Conservation (phyloP, 495 filamentous ascomycete genomes). For the Acidomyces sp. region DNA sequence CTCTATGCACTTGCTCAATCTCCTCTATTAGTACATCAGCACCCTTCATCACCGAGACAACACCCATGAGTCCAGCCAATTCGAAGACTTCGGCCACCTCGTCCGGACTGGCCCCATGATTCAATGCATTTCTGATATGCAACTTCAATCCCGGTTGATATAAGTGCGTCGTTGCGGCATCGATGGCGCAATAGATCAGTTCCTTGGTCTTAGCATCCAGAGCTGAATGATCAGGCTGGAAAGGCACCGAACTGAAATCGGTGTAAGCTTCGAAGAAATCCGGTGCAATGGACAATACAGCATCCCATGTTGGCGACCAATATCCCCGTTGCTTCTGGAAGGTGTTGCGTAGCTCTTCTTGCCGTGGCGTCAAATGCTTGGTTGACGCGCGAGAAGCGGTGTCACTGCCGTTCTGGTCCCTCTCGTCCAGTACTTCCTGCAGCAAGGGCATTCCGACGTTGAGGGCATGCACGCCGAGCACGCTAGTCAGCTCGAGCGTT, state of each 20-base stretch:
- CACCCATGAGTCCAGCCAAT: slow-evolving; percentile 31
- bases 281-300: slow-evolving; percentile 31
- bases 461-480: slow-evolving; percentile 34
- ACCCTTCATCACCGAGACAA: slow-evolving; percentile 29
- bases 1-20: no score
- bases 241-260: slow-evolving; percentile 31
- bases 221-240: slow-evolving; percentile 21
- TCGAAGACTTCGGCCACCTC: slow-evolving; percentile 36
- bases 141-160: slow-evolving; percentile 34
- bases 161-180: slow-evolving; percentile 33
- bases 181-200: slow-evolving; percentile 35
- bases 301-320: slow-evolving; percentile 35
- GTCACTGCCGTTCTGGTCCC: slow-evolving; percentile 21
- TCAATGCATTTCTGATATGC: slow-evolving; percentile 35
- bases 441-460: slow-evolving; percentile 35
- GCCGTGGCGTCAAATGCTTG: slow-evolving; percentile 19
- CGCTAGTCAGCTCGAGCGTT: slow-evolving; percentile 29
- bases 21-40: slow-evolving; percentile 19
- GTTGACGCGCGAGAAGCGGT: no score
- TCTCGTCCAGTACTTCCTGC: slow-evolving; percentile 32
- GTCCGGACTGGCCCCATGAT: slow-evolving; percentile 32
- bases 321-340: slow-evolving; percentile 31
- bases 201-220: slow-evolving; percentile 35
- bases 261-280: slow-evolving; percentile 36
- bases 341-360: slow-evolving; percentile 22